Evolutionary conservation across 1,139 yeast genomes (phyloP), one percentile per base, ranked within the genome.

Genomic region (Yamadazyma songkhlaensis): DNA sequence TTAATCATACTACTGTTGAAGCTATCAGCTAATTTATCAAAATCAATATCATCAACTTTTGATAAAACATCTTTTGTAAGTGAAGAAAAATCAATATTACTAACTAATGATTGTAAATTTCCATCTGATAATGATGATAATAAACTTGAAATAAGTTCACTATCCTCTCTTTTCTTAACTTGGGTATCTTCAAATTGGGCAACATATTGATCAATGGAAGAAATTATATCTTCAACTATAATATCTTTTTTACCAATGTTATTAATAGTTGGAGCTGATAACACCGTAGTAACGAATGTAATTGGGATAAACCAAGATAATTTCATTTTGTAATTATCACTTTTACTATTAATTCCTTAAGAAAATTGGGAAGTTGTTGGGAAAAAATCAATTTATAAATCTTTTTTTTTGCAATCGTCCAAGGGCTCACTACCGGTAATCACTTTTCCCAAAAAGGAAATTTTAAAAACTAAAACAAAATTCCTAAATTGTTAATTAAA

Each of bases 1-100:
- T 44, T 35, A 24, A 52, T 46, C 11, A 52, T 30, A 13, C 45
- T 39, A 11, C 43, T 45, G 38, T 55, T 54, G 33, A 60, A 50
- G 21, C 45, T 43, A 9, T 48, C 46, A 21, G 50, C 43, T 29
- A 60, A 48, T 28, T 52, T 49, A 15, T 39, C 37, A 17, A 41
- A 29, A 31, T 45, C 43, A 28, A 33, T 31, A n/a, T 29, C 26
- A 5, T 39, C 42, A 5, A 47, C 24, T 14, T 37, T 32, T n/a
- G 25, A n/a, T 9, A 44, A 39, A 5, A 48, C 46, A 26, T 39
- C 35, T 11, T 31, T 22, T 7, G 46, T 34, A 21, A 49, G 33
- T 9, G 40, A 32, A 13, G 36, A 38, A 20, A 35, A 37, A 25
- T 44, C 43, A 20, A 47, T 38, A 32, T 39, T 38, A 29, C 36